Base-by-base conservation (phyloP, 768 basidiomycete genomes). In the Auriscalpium microsporum region DNA sequence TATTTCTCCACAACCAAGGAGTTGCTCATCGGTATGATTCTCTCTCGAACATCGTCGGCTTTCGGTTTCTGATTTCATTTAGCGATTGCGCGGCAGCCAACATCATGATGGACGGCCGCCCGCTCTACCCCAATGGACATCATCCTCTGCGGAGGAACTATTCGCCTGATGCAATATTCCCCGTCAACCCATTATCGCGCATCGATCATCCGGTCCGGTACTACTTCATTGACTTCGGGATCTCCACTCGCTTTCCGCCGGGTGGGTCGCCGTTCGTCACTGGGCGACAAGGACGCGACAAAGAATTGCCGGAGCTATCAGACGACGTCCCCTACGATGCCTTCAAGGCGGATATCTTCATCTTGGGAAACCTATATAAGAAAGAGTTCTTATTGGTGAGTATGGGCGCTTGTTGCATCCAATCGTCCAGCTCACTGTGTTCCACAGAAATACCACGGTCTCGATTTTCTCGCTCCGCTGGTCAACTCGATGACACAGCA, bases 171-270 rank as follows among this genome's bases (percentile, higher is more conserved):
- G n/a, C n/a, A n/a, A n/a, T n/a, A n/a, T n/a, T n/a, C n/a, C n/a
- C n/a, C n/a, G n/a, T n/a, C n/a, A n/a, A n/a, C n/a, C n/a, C n/a
- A n/a, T n/a, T n/a, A n/a, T n/a, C n/a, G n/a, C n/a, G 72, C 28
- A 68, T 68, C n/a, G 66, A 69, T 35, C 58, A 68, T 45, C 66
- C 72, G 5, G 72, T 75, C 8, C 67, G 69, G 8, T 75, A 75
- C 59, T 69, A 69, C 45, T 72, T 73, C 45, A 65, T 74, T 45
- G 73, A 72, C 36, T 74, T 69, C 53, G 72, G 69, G 10, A 59
- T 59, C 19, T 46, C 70, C 55, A 44, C 56, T 53, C 53, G 60
- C 2, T 61, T 63, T 35, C 38, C 50, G 1, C 35, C 35, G n/a
- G 57, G 64, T 62, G 49, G 45, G 14, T 37, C 56, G 4, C 51